Evolutionary conservation across 768 basidiomycete species (phyloP), one percentile per base, ranked within the genome.

Genomic region (Lanmaoa pseudosensibilis): DNA sequence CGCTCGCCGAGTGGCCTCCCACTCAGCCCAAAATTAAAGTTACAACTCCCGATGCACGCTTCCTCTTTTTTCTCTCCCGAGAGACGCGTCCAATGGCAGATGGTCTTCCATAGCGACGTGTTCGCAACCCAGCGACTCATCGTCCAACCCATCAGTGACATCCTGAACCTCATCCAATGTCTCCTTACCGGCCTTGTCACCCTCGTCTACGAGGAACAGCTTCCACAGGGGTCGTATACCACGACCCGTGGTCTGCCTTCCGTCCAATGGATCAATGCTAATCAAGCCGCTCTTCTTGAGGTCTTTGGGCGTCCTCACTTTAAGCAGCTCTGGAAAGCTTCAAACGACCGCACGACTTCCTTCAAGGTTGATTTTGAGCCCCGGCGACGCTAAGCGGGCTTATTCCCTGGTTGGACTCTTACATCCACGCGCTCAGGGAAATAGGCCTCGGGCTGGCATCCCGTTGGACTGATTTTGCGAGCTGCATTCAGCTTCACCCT

Each of bases 31-130:
- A 80, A 83, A 65, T 75, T 89, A 64, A 84, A 79, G 45, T 76
- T 92, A 8, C 85, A 88, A 66, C 80, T 92, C 36, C 90, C 90
- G 9, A 78, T 85, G 55, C 84, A 92, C 60, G 90, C 90, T 38
- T 86, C 85, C 39, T 90, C 90, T 25, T 92, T 93, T 74, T 93
- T 92, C 75, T 88, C 86, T 47, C 89, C 89, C 12, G 88, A 92
- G 69, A 77, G 90, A 62, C 83, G 88, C 57, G 82, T 92, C 45
- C 90, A 92, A 69, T 93, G 91, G 90, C 84, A 92, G 70, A 91
- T 92, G 90, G 88, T 91, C 64, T 93, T 93, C 68, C 90, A 87
- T 69, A 83, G 82, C 65, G 86, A 87, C 71, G 83, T 84, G 49
- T 88, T 88, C 73, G 85, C 86, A 65, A 85, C 83, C 30, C 80